Base-by-base conservation (phyloP, 2,329 filamentous ascomycete genomes). In the Curvularia hawaiiensis region DNA sequence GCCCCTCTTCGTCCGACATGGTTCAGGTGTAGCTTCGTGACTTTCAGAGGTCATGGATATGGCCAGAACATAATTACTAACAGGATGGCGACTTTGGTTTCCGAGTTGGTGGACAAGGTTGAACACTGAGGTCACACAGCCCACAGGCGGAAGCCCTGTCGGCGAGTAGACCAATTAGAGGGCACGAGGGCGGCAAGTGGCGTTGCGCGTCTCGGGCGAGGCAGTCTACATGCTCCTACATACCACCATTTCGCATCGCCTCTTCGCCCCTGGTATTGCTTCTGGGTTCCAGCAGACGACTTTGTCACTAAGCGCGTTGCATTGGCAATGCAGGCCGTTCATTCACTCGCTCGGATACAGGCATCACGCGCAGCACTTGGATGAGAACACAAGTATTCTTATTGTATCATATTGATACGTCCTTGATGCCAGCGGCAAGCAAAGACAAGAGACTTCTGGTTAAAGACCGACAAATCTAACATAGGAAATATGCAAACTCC, bases 31-130 rank as follows among this genome's bases (percentile, higher is more conserved):
- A 46, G 20, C 20, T 41, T 28, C 38, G 26, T 49, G 28, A 52
- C 47, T 53, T 49, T 30, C 59, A 54, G 63, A 60, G 62, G 58
- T 77, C 79, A 82, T 61, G 80, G 80, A 66, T 82, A 82, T 26
- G 80, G 80, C 80, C 80, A 82, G 71, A 80, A 80, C 80, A 82
- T 82, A 38, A 58, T 74, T 64, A 50, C 57, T 54, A 47, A 60
- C 44, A 38, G 50, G 54, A 61, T 41, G 56, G 58, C 50, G 56
- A 60, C 54, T 49, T 49, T 52, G 60, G 53, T 62, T 53, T 47
- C 41, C 52, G 60, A 51, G 47, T 49, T 46, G 51, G 33, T 2
- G 38, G 40, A 41, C 39, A 22, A 48, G 28, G 30, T 53, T 39
- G n/a, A 26, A 49, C 47, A 30, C 33, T 53, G 47, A 56, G 47